Base-by-base conservation (phyloP, 2,329 filamentous ascomycete genomes). In the Sporothrix pseudoabietina region DNA sequence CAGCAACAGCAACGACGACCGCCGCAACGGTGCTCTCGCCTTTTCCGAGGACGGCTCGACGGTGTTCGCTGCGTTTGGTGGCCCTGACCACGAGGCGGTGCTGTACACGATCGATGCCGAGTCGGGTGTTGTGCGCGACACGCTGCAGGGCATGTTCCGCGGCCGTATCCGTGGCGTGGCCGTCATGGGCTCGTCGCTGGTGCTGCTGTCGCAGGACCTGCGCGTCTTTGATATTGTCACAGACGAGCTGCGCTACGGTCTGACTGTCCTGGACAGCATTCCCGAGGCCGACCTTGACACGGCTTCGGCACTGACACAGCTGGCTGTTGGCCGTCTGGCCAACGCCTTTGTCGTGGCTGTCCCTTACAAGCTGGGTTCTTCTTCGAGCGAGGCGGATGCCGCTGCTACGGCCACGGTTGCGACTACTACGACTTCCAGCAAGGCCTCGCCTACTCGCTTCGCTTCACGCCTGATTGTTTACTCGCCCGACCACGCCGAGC, bases 21-120 rank as follows among this genome's bases (percentile, higher is more conserved):
- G 76, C 19, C 77, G 79, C n/a, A 87, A 89, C 73, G 93, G 92
- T 16, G 89, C 88, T 61, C 81, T 98, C 55, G 85, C 90, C 32
- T 97, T 93, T 79, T 97, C 94, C 0, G 89, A 93, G 75, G 94
- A 97, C 79, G 93, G 93, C 1, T 97, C 94, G 14, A 88, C 92
- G 1, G 83, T 97, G n/a, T 94, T 93, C 69, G 89, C 90, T 66
- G 89, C 89, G 4, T 87, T 86, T 76, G 87, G 86, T 44, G 82
- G 83, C 41, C 79, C 83, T 10, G 85, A 88, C 66, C 83, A 88
- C 68, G 83, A 87, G 5, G 89, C 90, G 5, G 84, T 90, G 19
- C 85, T 97, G 12, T 90, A 96, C 78, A 85, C 97, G 71, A 88
- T 98, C 76, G 91, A 98, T 80, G 86, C 92, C 0, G 84, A 87